Conservation (phyloP, 768 basidiomycete species). For the Collybiopsis luxurians region DNA sequence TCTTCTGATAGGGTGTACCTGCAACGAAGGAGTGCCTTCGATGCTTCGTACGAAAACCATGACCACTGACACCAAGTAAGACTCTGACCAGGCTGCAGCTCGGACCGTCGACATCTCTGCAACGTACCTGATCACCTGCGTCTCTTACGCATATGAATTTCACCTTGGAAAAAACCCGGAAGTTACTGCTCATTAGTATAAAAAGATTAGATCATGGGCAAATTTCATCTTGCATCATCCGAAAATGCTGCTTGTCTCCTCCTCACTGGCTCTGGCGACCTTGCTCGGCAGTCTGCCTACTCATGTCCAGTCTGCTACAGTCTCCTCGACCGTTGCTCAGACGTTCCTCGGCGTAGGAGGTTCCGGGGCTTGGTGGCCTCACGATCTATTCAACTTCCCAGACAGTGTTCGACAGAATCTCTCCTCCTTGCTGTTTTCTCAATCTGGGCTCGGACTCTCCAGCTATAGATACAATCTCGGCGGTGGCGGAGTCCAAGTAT, state of each 20-base stretch:
- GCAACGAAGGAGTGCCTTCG: neutral
- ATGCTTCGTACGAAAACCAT: neutral
- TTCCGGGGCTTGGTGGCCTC: constrained; percentile 47
- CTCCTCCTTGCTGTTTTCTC: constrained; percentile 36
- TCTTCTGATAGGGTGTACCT: neutral
- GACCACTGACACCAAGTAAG: too few species aligned
- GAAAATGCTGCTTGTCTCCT: neutral
- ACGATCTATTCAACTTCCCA: constrained; percentile 39
- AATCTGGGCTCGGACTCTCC: constrained; percentile 35
- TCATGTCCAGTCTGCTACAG: constrained; percentile 1
- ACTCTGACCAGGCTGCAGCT: too few species aligned
- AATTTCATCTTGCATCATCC: neutral
- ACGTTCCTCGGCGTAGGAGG: constrained; percentile 33
- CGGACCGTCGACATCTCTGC: neutral
- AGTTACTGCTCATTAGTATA: neutral
- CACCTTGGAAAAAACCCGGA: neutral
- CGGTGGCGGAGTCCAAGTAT: constrained; percentile 39
- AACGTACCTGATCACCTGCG: neutral
- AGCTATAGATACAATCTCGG: constrained; percentile 43
- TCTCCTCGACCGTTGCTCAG: constrained; percentile 15
- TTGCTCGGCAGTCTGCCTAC: neutral
- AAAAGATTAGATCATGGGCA: neutral
- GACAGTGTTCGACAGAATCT: constrained; percentile 37
- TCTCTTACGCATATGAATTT: neutral
- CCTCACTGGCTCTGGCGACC: neutral